These are phyloP conservation scores for Phyllostachys edulis DNA, from an alignment of 176 grass and related monocot genomes.

Conservation along the genomic window DNA sequence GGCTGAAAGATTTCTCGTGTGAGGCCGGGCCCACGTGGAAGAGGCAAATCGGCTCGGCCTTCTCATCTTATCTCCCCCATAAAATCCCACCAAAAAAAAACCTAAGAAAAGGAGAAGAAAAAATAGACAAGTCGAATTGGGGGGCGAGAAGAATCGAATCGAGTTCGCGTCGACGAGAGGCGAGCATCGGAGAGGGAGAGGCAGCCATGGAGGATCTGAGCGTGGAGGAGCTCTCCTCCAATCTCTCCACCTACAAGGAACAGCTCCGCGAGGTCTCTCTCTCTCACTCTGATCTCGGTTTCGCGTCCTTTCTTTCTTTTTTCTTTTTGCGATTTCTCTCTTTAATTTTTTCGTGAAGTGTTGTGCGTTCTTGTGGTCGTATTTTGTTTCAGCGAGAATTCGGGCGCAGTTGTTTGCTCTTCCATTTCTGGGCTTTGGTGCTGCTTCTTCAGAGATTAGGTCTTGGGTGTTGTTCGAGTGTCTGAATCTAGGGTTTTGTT, in stretches of 20 bases:
- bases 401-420: background rate
- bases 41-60: background rate
- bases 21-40: background rate
- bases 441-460: conserved; percentile 12
- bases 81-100: background rate
- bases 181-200: conserved; percentile 15
- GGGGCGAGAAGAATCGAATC: background rate
- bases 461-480: background rate
- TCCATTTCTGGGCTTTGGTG: background rate
- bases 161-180: background rate
- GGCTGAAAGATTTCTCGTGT: too few relatives aligned
- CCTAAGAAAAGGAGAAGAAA: background rate
- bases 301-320: background rate
- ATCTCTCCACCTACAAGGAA: conserved; percentile 86
- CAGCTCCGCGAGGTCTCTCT: conserved; percentile 76
- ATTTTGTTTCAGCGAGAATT: background rate
- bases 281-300: background rate
- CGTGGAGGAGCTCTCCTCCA: conserved; percentile 88
- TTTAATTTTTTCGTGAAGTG: background rate
- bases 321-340: background rate
- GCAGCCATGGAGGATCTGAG: conserved; percentile 74
- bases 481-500: conserved; percentile 38
- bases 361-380: background rate
- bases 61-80: background rate
- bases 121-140: background rate